Evolutionary conservation across 345 rosid genomes (phyloP).

Genomic region (Brassica rapa): DNA sequence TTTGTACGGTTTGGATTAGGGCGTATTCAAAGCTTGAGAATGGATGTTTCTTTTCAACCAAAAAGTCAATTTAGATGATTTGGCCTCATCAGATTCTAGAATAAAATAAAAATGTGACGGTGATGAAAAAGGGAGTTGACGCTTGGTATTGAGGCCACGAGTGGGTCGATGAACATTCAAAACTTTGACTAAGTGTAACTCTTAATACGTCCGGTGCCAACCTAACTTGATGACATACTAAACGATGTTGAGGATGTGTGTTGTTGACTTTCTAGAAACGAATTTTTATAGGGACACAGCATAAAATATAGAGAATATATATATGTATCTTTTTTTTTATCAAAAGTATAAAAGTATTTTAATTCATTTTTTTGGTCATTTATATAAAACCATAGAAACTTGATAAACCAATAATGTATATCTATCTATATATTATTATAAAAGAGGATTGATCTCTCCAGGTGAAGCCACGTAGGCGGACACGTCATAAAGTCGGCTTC

Average conservation of each 20-base stretch:
- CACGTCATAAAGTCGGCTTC: no score
- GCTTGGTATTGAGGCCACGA: neutral
- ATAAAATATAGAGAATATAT: no score
- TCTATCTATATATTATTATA: no score
- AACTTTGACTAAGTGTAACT: constrained; percentile 27
- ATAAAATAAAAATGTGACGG: neutral
- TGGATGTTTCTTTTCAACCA: neutral
- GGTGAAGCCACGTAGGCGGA: no score
- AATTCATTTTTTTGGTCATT: no score
- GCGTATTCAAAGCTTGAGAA: constrained; percentile 6
- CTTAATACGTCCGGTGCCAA: neutral
- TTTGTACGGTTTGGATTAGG: constrained; percentile 15
- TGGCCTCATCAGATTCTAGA: neutral
- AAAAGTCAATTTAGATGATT: constrained; percentile 12
- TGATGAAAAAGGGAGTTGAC: neutral
- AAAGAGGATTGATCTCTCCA: no score
- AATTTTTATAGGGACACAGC: no score
- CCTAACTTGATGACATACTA: neutral
- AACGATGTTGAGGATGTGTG: neutral
- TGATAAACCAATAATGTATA: no score
- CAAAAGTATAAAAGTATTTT: no score
- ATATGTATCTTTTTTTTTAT: no score
- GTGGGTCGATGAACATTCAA: constrained; percentile 5
- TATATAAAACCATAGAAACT: no score
- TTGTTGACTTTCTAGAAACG: neutral